Evolutionary conservation across 257 asterid genomes (phyloP), one percentile per base, ranked within the genome.

Genomic region (Solanum tacnaense): DNA sequence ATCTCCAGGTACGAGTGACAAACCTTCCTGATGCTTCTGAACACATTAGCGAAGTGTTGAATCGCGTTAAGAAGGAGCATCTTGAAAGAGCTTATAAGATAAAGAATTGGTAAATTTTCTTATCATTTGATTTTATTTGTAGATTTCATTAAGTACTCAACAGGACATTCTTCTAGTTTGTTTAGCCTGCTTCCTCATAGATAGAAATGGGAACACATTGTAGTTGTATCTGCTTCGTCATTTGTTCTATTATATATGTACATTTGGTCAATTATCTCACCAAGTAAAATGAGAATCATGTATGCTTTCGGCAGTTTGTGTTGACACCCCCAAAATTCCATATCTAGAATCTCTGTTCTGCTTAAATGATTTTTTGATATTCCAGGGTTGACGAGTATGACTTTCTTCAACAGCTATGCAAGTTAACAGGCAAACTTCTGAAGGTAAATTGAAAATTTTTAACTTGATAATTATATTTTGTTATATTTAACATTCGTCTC

Each of bases 21-120:
- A 97, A 97, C 90, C 91, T 97, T 94, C 93, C 89, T 27, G 99
- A 97, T 95, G 99, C 99, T 87, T 27, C 99, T 8, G 99, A 97
- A 92, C 99, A 97, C 91, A 97, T 97, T 56, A 98, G 99, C 29
- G 98, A 97, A 91, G 99, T 96, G 90, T 89, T 97, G 90, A 93
- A 90, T 75, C 98, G 99, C 10, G 98, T 97, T 49, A 97, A 97
- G 89, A 95, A 91, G 92, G 95, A 95, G 91, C 98, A 94, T 89
- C 93, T 97, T 25, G 52, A 84, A 86, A 93, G 98, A 92, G 99
- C 99, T 52, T 97, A 97, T 87, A 97, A 94, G 90, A 95, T 97
- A 87, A 76, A 88, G 9, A 89, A 92, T 88, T 96, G 99, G 99
- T 97, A 90, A 60, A 92, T 56, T 52, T 46, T 88, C 72, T 29